Evolutionary conservation across 2,329 filamentous ascomycete genomes (phyloP).

Genomic region (Bipolaris zeicola): DNA sequence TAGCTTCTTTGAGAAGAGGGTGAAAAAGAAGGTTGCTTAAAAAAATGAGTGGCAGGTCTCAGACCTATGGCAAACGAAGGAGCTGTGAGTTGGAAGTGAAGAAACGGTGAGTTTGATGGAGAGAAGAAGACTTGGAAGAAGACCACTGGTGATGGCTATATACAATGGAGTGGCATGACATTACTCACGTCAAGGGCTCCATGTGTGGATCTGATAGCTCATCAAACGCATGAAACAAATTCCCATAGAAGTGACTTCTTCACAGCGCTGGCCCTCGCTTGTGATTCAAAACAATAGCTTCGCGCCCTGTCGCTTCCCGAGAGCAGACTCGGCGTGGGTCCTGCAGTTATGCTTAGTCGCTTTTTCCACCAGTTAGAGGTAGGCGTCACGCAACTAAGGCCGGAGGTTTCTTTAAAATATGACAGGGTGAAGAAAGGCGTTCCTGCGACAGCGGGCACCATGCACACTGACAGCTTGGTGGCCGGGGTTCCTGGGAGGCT

Average conservation of each 20-base stretch:
- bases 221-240: constrained; percentile 47
- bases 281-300: constrained; percentile 22
- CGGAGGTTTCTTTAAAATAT: constrained; percentile 25
- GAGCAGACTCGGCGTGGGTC: constrained; percentile 25
- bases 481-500: constrained; percentile 15
- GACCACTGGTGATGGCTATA: constrained; percentile 24
- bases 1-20: constrained; percentile 40
- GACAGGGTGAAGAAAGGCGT: constrained; percentile 19
- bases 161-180: constrained; percentile 16
- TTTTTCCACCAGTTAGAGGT: constrained; percentile 37
- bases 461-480: constrained; percentile 20
- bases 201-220: constrained; percentile 37
- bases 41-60: constrained; percentile 49
- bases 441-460: constrained; percentile 34
- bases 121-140: constrained; percentile 3
- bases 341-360: constrained; percentile 26
- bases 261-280: constrained; percentile 27
- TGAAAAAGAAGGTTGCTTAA: constrained; percentile 36
- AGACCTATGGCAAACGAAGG: constrained; percentile 41
- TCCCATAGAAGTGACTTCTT: constrained; percentile 23
- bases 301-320: constrained; percentile 19
- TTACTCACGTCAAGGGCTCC: constrained; percentile 17
- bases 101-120: constrained; percentile 27
- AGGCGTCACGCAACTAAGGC: constrained; percentile 16
- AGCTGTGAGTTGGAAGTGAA: constrained; percentile 31